These are phyloP conservation scores for Sugiyamaella mastotermitis DNA, from an alignment of 805 yeast genomes.

Conservation along the genomic window DNA sequence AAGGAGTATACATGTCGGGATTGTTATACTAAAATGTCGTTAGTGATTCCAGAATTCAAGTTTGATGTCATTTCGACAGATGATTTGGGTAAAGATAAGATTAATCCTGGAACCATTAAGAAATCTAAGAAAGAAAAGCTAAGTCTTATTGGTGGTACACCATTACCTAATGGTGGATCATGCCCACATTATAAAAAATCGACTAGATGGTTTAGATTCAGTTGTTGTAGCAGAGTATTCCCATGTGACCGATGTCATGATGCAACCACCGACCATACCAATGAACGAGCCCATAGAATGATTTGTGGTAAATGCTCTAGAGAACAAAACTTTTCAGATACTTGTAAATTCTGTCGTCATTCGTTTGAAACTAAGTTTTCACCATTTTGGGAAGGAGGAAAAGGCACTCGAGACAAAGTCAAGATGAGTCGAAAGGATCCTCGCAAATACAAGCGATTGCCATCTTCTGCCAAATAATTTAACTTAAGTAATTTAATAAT, in stretches of 20 bases:
- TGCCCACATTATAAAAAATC: slow-evolving; percentile 38
- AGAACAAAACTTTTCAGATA: slow-evolving; percentile 33
- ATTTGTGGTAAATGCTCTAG: slow-evolving; percentile 38
- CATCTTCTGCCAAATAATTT: too few relatives aligned
- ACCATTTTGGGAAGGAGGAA: slow-evolving; percentile 42
- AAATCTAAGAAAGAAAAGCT: slow-evolving; percentile 22
- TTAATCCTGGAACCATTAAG: slow-evolving; percentile 15
- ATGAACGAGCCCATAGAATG: slow-evolving; percentile 36
- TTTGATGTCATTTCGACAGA: slow-evolving; percentile 30
- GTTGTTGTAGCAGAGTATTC: slow-evolving; percentile 37
- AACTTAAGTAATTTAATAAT: too few relatives aligned
- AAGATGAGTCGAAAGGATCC: slow-evolving; percentile 38
- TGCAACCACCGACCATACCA: slow-evolving; percentile 29
- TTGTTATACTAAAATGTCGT: slow-evolving; percentile 33
- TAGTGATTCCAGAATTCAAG: slow-evolving; percentile 29
- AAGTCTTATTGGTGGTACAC: slow-evolving; percentile 32
- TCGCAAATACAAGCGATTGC: slow-evolving; percentile 33
- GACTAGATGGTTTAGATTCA: slow-evolving; percentile 37
- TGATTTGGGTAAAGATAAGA: slow-evolving; percentile 18
- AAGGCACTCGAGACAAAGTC: slow-evolving; percentile 35
- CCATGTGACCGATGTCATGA: slow-evolving; percentile 40
- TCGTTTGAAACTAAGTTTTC: slow-evolving; percentile 29
- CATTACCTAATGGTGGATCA: slow-evolving; percentile 34
- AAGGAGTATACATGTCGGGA: slow-evolving; percentile 29
- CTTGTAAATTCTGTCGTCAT: slow-evolving; percentile 33